phyloP scores from a whole-genome alignment of 768 basidiomycete species.

The Lentinula guzmanii region DNA sequence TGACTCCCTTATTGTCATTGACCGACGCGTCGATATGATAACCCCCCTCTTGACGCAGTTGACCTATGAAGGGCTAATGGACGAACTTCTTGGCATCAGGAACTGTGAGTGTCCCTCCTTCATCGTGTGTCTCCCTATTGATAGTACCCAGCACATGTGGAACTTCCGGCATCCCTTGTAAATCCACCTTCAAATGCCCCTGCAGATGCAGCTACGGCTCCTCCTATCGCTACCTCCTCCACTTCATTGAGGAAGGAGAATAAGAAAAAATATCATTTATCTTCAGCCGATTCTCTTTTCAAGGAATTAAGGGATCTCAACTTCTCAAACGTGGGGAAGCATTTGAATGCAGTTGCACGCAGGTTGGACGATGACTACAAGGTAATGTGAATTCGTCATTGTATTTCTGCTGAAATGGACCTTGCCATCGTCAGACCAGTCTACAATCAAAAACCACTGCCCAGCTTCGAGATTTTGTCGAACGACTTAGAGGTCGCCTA shows the following conservation, averaged over 20 bases:
- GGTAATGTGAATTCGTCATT: slow-evolving; percentile 26
- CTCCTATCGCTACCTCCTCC: slow-evolving; percentile 35
- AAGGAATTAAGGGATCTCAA: slow-evolving; percentile 85
- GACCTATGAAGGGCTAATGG: slow-evolving; percentile 94
- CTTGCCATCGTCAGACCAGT: slow-evolving; percentile 45
- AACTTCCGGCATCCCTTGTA: slow-evolving; percentile 69
- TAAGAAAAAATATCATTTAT: slow-evolving; percentile 85
- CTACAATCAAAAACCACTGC: slow-evolving; percentile 87
- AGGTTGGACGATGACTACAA: slow-evolving; percentile 92
- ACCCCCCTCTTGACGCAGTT: slow-evolving; percentile 93
- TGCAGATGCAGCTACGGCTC: slow-evolving; percentile 26
- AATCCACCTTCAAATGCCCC: slow-evolving; percentile 46
- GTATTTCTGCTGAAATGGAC: background rate
- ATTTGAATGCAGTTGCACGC: slow-evolving; percentile 74
- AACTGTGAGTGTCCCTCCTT: slow-evolving; percentile 56
- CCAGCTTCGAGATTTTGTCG: slow-evolving; percentile 92
- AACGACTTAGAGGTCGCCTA: slow-evolving; percentile 78
- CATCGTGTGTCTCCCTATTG: background rate
- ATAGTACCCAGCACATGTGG: slow-evolving; percentile 56
- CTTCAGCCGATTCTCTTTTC: slow-evolving; percentile 76
- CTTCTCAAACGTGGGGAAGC: slow-evolving; percentile 83
- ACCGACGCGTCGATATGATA: slow-evolving; percentile 90
- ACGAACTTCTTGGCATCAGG: slow-evolving; percentile 85
- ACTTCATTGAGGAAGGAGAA: slow-evolving; percentile 63
- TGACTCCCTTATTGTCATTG: slow-evolving; percentile 84